Evolutionary conservation across 1,139 yeast species (phyloP).

Genomic region (Sporopachydermia cereana): DNA sequence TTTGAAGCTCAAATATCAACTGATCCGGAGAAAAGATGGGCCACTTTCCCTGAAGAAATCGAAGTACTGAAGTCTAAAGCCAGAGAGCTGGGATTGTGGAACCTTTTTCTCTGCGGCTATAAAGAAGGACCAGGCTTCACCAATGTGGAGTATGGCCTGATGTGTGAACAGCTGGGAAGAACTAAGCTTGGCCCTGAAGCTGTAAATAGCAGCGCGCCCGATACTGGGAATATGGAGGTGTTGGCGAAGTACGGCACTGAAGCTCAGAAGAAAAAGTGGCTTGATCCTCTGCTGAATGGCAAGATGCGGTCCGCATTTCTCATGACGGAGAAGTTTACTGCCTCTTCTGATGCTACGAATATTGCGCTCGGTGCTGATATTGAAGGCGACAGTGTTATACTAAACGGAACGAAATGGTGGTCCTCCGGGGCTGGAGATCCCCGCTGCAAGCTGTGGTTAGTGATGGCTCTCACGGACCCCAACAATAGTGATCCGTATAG

Average conservation of each 20-base stretch:
- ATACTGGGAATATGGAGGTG: slow-evolving; percentile 69
- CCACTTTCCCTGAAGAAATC: slow-evolving; percentile 35
- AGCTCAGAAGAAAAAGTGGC: slow-evolving; percentile 42
- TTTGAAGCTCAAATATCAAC: slow-evolving; percentile 31
- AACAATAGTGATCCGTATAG: slow-evolving; percentile 28
- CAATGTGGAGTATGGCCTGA: slow-evolving; percentile 56
- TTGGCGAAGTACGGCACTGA: slow-evolving; percentile 47
- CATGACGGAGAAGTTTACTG: slow-evolving; percentile 59
- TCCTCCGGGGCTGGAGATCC: slow-evolving; percentile 73
- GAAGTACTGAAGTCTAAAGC: slow-evolving; percentile 48
- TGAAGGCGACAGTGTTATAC: slow-evolving; percentile 39
- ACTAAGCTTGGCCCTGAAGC: slow-evolving; percentile 49
- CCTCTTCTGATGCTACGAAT: slow-evolving; percentile 60
- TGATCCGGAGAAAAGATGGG: slow-evolving; percentile 39
- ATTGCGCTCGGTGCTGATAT: slow-evolving; percentile 38
- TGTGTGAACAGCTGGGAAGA: slow-evolving; percentile 60
- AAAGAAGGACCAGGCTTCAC: slow-evolving; percentile 54
- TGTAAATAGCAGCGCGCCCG: slow-evolving; percentile 57
- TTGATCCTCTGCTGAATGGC: slow-evolving; percentile 47
- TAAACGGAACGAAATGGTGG: slow-evolving; percentile 66
- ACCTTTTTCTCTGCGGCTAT: slow-evolving; percentile 46
- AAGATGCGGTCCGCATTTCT: slow-evolving; percentile 54
- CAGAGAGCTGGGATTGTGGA: slow-evolving; percentile 48
- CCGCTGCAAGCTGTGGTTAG: slow-evolving; percentile 43
- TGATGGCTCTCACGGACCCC: slow-evolving; percentile 52